Evolutionary conservation across 169 alveolate species (phyloP), one percentile per base, ranked within the genome.

Genomic region (Plasmodium sp.): DNA sequence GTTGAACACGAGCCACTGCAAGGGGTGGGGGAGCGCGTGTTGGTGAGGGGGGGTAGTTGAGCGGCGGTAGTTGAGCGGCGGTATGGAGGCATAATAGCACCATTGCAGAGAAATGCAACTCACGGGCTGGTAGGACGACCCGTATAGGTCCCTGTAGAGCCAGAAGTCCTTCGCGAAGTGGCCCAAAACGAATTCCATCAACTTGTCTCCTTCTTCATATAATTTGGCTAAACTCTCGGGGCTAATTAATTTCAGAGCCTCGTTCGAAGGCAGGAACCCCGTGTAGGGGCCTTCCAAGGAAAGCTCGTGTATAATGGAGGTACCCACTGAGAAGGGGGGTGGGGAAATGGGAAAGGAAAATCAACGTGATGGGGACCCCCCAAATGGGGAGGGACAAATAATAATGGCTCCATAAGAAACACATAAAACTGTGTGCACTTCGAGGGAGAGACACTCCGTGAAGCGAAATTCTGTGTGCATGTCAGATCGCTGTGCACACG

Each of bases 231-330:
- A 77, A 31, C 93, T 51, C 80, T 93, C 85, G 36, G 74, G 14
- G 43, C 84, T 91, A 27, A 91, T 81, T 71, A 91, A 91, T 9
- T 91, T 81, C 86, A 96, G 74, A 67, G 96, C 96, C 31, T 92
- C 96, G 62, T 94, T 71, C 31, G 96, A 85, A 2, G 98, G 98
- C 45, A 96, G 92, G 90, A 96, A 96, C 58, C 97, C 98, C 7
- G 98, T 96, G 73, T 93, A 96, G 3, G 98, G 98, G 14, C 98
- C 98, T 9, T 96, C 97, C 77, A 95, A 83, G 27, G 98, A 96
- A 18, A 96, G 83, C 71, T 96, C 97, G 62, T 96, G 98, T 18
- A 96, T 84, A 18, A 96, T 83, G 18, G 94, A 95, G 74, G 93
- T 84, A 7, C 98, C 97, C 36, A 82, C 95, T 91, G 45, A 41